Percentiles rank a stretch among this genome's conserved stretches.
Evolutionary conservation across 2,329 filamentous ascomycete genomes (phyloP).

Genomic region (Aspergillus sp.): DNA sequence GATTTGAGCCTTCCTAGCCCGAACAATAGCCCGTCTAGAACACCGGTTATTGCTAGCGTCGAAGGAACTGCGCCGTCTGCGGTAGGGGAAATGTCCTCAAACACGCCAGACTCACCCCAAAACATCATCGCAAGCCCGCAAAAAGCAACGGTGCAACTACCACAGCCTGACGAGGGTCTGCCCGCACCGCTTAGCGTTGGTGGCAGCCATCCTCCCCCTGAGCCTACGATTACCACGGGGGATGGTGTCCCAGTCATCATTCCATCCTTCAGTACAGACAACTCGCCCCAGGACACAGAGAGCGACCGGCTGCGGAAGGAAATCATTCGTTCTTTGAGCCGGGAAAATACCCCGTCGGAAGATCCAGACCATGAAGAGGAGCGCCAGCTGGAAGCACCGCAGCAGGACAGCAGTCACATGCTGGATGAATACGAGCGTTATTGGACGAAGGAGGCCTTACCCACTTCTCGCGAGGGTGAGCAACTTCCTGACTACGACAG

Average conservation of each 20-base stretch:
- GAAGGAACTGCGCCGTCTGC: constrained; percentile 44
- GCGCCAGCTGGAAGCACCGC: constrained; percentile 22
- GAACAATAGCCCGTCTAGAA: constrained; percentile 63
- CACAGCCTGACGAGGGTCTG: constrained; percentile 22
- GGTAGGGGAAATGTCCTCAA: constrained; percentile 46
- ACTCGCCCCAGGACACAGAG: constrained; percentile 42
- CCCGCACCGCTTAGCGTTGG: constrained; percentile 38
- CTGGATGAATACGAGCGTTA: constrained; percentile 43
- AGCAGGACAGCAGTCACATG: constrained; percentile 34
- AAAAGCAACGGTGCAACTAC: constrained; percentile 10
- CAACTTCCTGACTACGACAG: constrained; percentile 15
- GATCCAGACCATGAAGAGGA: constrained; percentile 24
- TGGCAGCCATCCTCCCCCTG: constrained; percentile 18
- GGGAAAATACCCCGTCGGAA: constrained; percentile 36
- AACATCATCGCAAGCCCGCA: constrained; percentile 12
- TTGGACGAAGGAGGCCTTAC: constrained; percentile 32
- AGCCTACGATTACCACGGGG: constrained; percentile 16
- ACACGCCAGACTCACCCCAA: constrained; percentile 34
- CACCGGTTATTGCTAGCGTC: constrained; percentile 53
- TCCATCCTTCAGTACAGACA: constrained; percentile 36
- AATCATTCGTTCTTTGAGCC: constrained; percentile 51
- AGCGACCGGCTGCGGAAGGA: constrained; percentile 49
- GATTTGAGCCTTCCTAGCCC: constrained; percentile 61
- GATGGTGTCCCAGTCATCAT: constrained; percentile 36
- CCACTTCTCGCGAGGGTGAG: constrained; percentile 21